Evolutionary conservation across 192 early-diverging fungal genomes (phyloP).

Genomic region (Gamsiella multidivaricata): DNA sequence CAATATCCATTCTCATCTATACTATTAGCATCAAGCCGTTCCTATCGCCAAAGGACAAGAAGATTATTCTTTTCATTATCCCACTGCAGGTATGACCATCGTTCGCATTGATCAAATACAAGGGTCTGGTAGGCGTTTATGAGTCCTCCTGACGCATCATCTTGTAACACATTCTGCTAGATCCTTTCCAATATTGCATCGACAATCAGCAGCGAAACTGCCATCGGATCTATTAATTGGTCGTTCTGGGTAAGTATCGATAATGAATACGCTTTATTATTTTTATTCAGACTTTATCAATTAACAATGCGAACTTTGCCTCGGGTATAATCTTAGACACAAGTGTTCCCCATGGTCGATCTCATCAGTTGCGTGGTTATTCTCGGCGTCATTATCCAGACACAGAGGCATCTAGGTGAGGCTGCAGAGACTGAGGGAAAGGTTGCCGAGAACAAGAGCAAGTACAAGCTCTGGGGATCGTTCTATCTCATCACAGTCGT

Average conservation of each 20-base stretch:
- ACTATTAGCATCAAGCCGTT: conserved; percentile 62
- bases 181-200: conserved; percentile 63
- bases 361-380: conserved; percentile 59
- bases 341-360: conserved; percentile 60
- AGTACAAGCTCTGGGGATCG: conserved; percentile 65
- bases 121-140: too few relatives aligned
- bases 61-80: conserved; percentile 61
- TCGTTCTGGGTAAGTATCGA: conserved; percentile 61
- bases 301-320: too few relatives aligned
- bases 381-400: conserved; percentile 64
- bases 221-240: conserved; percentile 64
- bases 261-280: not conserved
- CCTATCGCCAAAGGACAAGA: conserved; percentile 63
- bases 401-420: conserved; percentile 58
- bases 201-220: conserved; percentile 57
- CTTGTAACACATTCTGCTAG: conserved; percentile 14
- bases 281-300: not conserved
- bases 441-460: conserved; percentile 58
- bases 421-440: conserved; percentile 63
- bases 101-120: not conserved
- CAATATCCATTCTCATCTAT: too few relatives aligned
- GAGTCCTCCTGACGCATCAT: too few relatives aligned
- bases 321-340: conserved; percentile 27
- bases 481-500: conserved; percentile 64
- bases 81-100: conserved; percentile 55